Conservation (phyloP, 2,329 filamentous ascomycete species). For the Chaetomium olivaceum region DNA sequence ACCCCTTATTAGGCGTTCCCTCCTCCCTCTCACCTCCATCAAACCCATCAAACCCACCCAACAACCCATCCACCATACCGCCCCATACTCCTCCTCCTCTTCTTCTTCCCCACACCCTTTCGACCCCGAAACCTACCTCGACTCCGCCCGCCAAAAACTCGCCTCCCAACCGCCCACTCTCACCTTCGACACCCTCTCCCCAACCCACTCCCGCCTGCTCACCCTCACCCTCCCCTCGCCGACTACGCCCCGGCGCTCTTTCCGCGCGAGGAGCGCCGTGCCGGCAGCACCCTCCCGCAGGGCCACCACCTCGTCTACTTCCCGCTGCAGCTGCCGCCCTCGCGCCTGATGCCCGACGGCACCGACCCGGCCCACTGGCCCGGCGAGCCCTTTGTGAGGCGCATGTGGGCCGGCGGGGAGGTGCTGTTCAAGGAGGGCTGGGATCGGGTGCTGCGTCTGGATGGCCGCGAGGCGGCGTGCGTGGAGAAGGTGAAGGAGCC, state of each 20-base stretch:
- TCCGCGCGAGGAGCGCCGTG: constrained; percentile 39
- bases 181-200: constrained; percentile 51
- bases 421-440: constrained; percentile 54
- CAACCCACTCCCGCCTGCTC: constrained; percentile 66
- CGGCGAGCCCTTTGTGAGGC: constrained; percentile 67
- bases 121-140: constrained; percentile 23
- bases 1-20: not conserved
- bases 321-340: constrained; percentile 65
- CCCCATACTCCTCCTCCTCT: constrained; percentile 3
- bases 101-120: constrained; percentile 19
- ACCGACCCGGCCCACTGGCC: constrained; percentile 80
- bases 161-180: constrained; percentile 20
- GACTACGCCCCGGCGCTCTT: constrained; percentile 54
- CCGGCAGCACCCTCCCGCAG: constrained; percentile 49
- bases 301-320: constrained; percentile 89
- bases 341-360: constrained; percentile 73
- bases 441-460: constrained; percentile 38
- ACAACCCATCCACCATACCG: not conserved
- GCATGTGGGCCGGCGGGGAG: constrained; percentile 87
- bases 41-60: not conserved
- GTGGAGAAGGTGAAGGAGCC: constrained; percentile 47
- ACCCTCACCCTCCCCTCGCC: constrained; percentile 61
- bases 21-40: not conserved
- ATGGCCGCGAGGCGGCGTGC: constrained; percentile 46
- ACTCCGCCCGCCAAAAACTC: constrained; percentile 18